Evolutionary conservation across 2,329 filamentous ascomycete genomes (phyloP), one percentile per base, ranked within the genome.

Genomic region (Verruconis gallopava): DNA sequence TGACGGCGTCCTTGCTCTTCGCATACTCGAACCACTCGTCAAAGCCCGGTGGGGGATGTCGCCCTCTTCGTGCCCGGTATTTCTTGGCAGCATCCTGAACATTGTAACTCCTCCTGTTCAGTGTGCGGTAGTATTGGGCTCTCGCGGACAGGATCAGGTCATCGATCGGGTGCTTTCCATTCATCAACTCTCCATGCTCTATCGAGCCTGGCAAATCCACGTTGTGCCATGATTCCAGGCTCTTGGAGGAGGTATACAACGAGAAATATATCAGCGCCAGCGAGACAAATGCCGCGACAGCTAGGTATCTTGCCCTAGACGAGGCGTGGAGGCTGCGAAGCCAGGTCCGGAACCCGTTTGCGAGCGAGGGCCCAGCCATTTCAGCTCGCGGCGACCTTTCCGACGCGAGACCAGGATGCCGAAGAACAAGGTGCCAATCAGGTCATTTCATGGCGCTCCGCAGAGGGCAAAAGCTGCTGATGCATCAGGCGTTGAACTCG

Each of bases 11-110:
- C 36, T 63, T 51, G 9, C 57, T 54, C 21, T 57, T 50, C 5
- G 69, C 68, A 48, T 60, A 69, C 3, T 57, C 46, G 47, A 59
- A 65, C 69, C 69, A 72, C 28, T 52, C 45, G 36, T 67, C 65
- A 48, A 72, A 72, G 2, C 58, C 56, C 1, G 69, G 69, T 5
- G 69, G 69, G 12, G 69, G 68, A 46, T 70, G 65, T 22, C 69
- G 56, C 1, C 67, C 67, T 44, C 66, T 53, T 14, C 63, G 55
- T 14, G 51, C 36, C 6, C 66, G 55, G 44, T 72, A 72, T 22
- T 59, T 58, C 3, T 55, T 49, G 12, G 66, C 60, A 1, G 65
- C 63, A 37, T 54, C 49, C 11, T 53, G 38, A 4, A 70, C 15
- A 19, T 20, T 36, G 20, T 43, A 15, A 15, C 41, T 43, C 35